phyloP scores from a whole-genome alignment of 805 yeast genomes.

The Clavispora fructus region DNA sequence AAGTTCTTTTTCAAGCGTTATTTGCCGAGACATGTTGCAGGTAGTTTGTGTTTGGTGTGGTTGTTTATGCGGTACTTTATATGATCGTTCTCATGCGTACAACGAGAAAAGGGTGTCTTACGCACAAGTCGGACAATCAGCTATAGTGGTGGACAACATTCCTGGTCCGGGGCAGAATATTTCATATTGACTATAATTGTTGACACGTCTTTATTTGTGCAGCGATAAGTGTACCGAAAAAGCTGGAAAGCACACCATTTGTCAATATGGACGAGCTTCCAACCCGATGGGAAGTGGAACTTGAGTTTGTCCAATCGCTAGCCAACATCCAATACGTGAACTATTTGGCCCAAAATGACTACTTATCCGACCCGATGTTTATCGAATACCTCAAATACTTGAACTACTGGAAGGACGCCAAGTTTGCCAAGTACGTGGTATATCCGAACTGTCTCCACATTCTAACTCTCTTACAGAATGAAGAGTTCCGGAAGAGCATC shows the following conservation, averaged over 20 bases:
- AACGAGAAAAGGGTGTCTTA: not conserved
- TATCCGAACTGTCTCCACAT: conserved; percentile 88
- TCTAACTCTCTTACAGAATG: conserved; percentile 54
- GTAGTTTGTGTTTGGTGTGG: not conserved
- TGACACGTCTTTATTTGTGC: too few species aligned
- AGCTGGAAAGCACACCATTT: not conserved
- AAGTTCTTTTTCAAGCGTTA: conserved; percentile 20
- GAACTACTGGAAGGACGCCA: conserved; percentile 78
- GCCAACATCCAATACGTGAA: conserved; percentile 86
- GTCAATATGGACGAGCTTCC: conserved; percentile 39
- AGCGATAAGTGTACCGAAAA: too few species aligned
- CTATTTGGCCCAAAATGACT: conserved; percentile 78
- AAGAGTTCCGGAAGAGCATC: conserved; percentile 50
- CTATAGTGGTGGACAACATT: too few species aligned
- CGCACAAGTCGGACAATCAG: not conserved
- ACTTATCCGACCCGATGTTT: conserved; percentile 66
- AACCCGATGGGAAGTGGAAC: conserved; percentile 81
- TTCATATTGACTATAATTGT: too few species aligned
- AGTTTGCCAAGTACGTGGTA: conserved; percentile 64
- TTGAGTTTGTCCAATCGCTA: conserved; percentile 91
- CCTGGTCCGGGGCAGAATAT: too few species aligned
- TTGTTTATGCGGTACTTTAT: not conserved
- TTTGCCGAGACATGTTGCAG: conserved; percentile 11
- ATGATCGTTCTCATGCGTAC: not conserved
- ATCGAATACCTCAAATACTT: conserved; percentile 72